phyloP scores from a whole-genome alignment of 2,329 filamentous ascomycete species.

The Hypoxylon sp. region DNA sequence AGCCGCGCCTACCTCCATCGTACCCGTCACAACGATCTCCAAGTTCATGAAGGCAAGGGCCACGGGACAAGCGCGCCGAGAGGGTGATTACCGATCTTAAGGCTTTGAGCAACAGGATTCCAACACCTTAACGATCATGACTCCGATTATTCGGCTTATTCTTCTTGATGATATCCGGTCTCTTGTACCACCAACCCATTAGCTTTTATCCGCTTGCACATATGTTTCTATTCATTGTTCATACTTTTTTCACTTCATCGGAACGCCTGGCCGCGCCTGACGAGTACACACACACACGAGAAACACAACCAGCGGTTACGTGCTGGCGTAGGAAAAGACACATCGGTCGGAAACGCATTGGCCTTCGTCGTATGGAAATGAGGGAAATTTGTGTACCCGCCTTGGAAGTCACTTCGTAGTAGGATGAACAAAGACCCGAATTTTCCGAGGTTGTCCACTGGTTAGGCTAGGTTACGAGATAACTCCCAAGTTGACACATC shows the following conservation, averaged over 20 bases:
- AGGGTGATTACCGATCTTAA: constrained; percentile 10
- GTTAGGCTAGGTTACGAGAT: neutral
- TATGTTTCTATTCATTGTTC: constrained; percentile 22
- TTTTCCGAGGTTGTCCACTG: neutral
- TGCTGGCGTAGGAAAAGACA: neutral
- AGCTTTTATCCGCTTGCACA: constrained; percentile 19
- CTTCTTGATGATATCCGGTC: constrained; percentile 18
- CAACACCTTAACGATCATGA: neutral
- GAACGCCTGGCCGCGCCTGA: constrained; percentile 21
- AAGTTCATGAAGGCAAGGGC: constrained; percentile 49
- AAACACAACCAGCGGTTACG: constrained; percentile 9
- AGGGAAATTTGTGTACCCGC: neutral
- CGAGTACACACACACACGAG: constrained; percentile 8
- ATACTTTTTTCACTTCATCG: constrained; percentile 20
- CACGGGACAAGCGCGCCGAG: constrained; percentile 48
- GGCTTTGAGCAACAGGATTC: neutral
- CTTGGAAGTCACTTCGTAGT: neutral
- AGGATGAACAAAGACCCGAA: neutral
- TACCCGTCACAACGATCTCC: constrained; percentile 45
- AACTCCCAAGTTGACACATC: neutral
- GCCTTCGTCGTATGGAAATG: constrained; percentile 9
- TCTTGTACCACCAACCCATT: constrained; percentile 1
- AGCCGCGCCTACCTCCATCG: constrained; percentile 37
- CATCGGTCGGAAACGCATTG: constrained; percentile 1
- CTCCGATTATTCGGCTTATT: constrained; percentile 2